Base-by-base conservation (phyloP, 2,329 filamentous ascomycete genomes). In the Colletotrichum sp. region DNA sequence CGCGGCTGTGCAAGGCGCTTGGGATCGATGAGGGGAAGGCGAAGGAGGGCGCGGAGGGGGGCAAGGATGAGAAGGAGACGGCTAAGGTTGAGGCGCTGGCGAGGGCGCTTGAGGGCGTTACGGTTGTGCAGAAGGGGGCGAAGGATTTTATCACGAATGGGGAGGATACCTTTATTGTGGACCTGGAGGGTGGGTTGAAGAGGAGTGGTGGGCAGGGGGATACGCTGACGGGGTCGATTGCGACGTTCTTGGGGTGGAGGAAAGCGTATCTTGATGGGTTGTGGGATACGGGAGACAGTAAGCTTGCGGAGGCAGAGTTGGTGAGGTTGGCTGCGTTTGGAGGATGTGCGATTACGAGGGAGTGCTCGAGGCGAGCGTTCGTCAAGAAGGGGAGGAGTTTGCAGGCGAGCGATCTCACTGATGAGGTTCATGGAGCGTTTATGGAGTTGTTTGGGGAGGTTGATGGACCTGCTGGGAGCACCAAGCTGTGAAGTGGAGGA, bases 171-270 rank as follows among this genome's bases (percentile, higher is more conserved):
- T 86, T 96, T 30, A 87, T 94, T 0, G 94, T 93, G 30, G 96
- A 98, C 79, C 86, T 96, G 4, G 86, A 92, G 81, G 97, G 97
- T 11, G 96, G 96, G 1, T 86, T 92, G 84, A 99, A 99, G 91
- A 90, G 97, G 78, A 96, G 95, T 74, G 97, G 96, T 64, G 97
- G 97, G 0, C 97, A 99, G 86, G 97, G 97, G 3, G 97, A 99
- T 86, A 99, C 97, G 6, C 87, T 99, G 79, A 99, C 97, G 0
- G 97, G 97, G 2, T 93, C 93, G 39, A 87, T 99, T 78, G 97
- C 95, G 2, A 99, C 97, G 5, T 92, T 99, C 79, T 85, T 99
- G 78, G 96, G 92, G 2, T 99, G 96, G 93, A 90, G 96, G 77
- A 93, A 93, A 83, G 95, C 95, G 27, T 99, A 99, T 84, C 88